phyloP scores from a whole-genome alignment of 23 red algal genomes.

The Gracilaria domingensis region DNA sequence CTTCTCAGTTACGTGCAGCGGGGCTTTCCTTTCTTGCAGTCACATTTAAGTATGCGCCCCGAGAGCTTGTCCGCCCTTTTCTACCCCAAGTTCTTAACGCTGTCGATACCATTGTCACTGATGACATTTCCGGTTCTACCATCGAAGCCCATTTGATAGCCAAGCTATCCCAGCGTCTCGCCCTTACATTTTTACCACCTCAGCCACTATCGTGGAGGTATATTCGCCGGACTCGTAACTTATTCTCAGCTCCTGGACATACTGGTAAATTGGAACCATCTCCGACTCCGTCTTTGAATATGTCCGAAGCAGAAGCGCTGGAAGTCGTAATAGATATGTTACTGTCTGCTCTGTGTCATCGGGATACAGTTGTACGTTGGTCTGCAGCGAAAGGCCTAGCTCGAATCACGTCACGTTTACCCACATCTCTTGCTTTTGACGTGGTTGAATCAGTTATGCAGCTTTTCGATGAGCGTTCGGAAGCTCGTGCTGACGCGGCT shows the following conservation, averaged over 20 bases:
- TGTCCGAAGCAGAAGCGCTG: constrained; percentile 39
- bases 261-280: constrained; percentile 5
- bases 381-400: constrained; percentile 88
- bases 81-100: constrained; percentile 12
- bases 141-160: constrained; percentile 48
- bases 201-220: constrained; percentile 48
- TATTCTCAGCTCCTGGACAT: constrained; percentile 33
- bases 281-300: constrained; percentile 6
- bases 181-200: constrained; percentile 51
- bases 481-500: constrained; percentile 49
- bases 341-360: constrained; percentile 56
- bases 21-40: constrained; percentile 59
- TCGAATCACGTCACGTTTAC: constrained; percentile 73
- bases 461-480: constrained; percentile 20
- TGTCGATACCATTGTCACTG: constrained; percentile 9
- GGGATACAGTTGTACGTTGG: constrained; percentile 90
- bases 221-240: constrained; percentile 15
- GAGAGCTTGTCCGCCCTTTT: constrained; percentile 29
- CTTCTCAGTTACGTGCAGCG: constrained; percentile 9
- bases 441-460: constrained; percentile 70
- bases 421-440: constrained; percentile 37
- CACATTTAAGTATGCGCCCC: constrained; percentile 69
- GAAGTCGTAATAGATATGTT: constrained; percentile 68
- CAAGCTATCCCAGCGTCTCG: constrained; percentile 54
- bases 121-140: constrained; percentile 18